Conservation (phyloP, 805 yeast genomes). For the Candida hungchunana region DNA sequence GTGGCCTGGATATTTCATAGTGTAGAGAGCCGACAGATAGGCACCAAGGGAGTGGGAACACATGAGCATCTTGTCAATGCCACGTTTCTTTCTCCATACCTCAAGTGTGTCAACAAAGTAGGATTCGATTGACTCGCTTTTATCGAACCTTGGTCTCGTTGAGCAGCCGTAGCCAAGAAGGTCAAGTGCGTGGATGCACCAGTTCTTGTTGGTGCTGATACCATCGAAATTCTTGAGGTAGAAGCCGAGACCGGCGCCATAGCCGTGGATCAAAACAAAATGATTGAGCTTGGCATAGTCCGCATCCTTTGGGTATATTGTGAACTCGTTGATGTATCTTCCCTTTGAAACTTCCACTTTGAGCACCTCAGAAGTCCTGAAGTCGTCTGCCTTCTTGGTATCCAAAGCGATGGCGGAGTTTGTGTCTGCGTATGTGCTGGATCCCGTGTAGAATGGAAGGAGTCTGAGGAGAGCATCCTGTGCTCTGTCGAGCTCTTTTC, state of each 20-base stretch:
- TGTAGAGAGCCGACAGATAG: constrained; percentile 67
- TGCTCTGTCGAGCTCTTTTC: constrained; percentile 36
- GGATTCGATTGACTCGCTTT: constrained; percentile 28
- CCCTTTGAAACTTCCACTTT: constrained; percentile 39
- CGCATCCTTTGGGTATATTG: constrained; percentile 46
- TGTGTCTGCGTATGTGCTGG: constrained; percentile 6
- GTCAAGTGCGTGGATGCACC: constrained; percentile 85
- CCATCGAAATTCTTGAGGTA: constrained; percentile 70
- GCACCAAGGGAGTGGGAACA: constrained; percentile 95
- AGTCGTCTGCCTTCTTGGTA: constrained; percentile 13
- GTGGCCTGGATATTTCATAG: constrained; percentile 53
- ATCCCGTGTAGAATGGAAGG: constrained; percentile 40
- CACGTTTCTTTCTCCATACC: constrained; percentile 54
- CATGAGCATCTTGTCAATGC: constrained; percentile 45
- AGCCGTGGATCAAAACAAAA: constrained; percentile 84
- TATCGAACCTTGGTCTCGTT: constrained; percentile 64
- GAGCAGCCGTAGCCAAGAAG: constrained; percentile 89
- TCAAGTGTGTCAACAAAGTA: constrained; percentile 53
- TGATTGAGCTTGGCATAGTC: constrained; percentile 33
- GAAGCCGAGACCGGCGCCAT: constrained; percentile 91
- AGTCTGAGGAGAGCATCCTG: constrained; percentile 43
- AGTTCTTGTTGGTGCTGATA: constrained; percentile 38
- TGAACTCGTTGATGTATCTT: constrained; percentile 74
- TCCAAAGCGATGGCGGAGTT: constrained; percentile 19
- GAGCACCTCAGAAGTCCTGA: constrained; percentile 28